Base-by-base conservation (phyloP, 306 rosid species). In the Dryas octopetala region DNA sequence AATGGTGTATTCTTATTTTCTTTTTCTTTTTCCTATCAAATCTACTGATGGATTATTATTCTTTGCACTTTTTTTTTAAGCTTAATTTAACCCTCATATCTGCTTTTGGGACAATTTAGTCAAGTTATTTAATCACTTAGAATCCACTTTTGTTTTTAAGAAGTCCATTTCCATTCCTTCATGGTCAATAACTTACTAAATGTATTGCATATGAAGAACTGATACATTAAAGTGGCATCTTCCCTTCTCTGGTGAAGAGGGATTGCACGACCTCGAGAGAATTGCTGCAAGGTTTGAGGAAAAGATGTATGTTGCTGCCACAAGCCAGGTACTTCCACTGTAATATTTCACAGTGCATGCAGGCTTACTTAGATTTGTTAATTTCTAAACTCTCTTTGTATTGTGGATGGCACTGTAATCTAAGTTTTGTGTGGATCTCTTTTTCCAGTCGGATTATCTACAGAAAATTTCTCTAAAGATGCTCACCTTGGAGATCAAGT, bases 281-380 rank as follows among this genome's bases (percentile, higher is more conserved):
- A 83, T 85, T 74, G 90, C 93, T 76, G 79, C 70, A 68, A 86
- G 90, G 77, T 91, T 88, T 78, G 93, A 93, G 83, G 98, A 89
- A 50, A 90, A 85, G 80, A 83, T 87, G 77, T 89, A 76, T 75
- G 14, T 74, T 66, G 84, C 85, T 63, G 91, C 96, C 53, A 79
- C 83, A 53, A 87, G 75, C 78, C 87, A 89, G 95, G 97, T 93
- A 82, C 87, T 16, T 9, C 3, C n/a, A 54, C n/a, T 5, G 12
- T 11, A 7, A 54, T 5, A n/a, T 17, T 32, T 32, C 38, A 1
- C 2, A 32, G 38, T 32, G 3, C 38, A 32, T 32, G 38, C 38
- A 32, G 3, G 38, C 38, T 32, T 32, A 32, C 38, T 32, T 32
- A 32, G 38, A 32, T 32, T 32, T 54, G 60, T 15, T 9, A 16